Base-by-base conservation (phyloP, 1,139 yeast species). In the Scheffersomyces insectosa region DNA sequence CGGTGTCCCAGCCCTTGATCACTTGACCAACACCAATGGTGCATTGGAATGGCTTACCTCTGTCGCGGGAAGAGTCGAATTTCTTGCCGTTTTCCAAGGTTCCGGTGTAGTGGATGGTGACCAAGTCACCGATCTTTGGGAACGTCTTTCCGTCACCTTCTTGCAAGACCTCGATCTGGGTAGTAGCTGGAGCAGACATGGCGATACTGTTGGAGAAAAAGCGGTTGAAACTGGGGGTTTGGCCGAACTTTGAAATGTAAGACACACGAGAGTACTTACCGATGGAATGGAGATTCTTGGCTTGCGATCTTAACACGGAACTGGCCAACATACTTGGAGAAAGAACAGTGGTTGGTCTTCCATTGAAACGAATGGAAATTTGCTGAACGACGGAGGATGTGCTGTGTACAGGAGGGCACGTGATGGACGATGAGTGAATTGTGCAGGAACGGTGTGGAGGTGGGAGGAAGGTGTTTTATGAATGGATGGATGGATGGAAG, bases 1-100 rank as follows among this genome's bases (percentile, higher is more conserved):
- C 96, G 62, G 82, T 87, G 65, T 91, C 98, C 98, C 98, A 91
- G 51, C 98, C 98, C 60, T 82, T 80, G 71, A 91, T 91, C 53
- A 91, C 97, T 72, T 87, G 96, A 49, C 98, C 97, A 55, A 88
- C 96, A 65, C 98, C 98, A 66, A 91, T 87, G 68, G 75, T 74
- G 69, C 95, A 87, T 66, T 88, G 89, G 83, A 93, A 91, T 52
- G 98, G 97, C 69, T 84, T 80, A 60, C 95, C 95, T 72, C 97
- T 85, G 75, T 87, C 95, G 57, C 90, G 80, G 39, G 97, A 90
- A 45, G 96, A 88, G 72, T 93, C 98, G 65, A 93, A 93, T 71
- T 88, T 89, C 73, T 86, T 87, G 59, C 98, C 98, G 66, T 87
- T 86, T 68, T 88, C 95, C 60, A 93, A 79, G 43, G 96, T 89